Evolutionary conservation across 148 eudicot species (phyloP), one percentile per base, ranked within the genome.

Genomic region (Amaranthus hypochondriacus): DNA sequence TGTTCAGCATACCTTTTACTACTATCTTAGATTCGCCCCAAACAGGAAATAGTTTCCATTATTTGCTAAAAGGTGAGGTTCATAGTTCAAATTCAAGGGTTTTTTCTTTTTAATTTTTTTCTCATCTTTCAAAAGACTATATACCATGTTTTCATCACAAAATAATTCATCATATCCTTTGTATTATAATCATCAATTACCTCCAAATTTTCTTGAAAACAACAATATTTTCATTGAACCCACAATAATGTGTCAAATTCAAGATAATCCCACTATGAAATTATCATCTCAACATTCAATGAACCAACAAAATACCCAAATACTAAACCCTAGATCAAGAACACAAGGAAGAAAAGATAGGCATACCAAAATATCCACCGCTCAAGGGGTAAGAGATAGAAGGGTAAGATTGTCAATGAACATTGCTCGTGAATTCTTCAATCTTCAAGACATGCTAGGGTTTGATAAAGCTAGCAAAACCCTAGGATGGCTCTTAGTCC

Each of bases 401-500:
- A 80, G 88, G 81, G 82, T 85, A 51, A 77, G 88, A 65, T 72
- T 82, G 73, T 85, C 88, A 14, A 80, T 85, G 28, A 76, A 62
- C 49, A 78, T 82, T 43, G 81, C 88, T 39, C 57, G 82, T 44
- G 78, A 80, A 58, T 85, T 85, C 78, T 85, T 85, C 69, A 76
- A 70, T 44, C 85, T 85, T 69, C 88, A 85, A 73, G 88, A 85
- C 76, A 75, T 73, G 75, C 49, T 85, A 46, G 88, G 88, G 2
- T 85, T 80, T 65, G 88, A 85, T 58, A 85, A 77, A 69, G 84
- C 88, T 2, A 85, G 88, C 51, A 70, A 80, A 70, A 82, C 88
- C 69, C 79, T 85, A 18, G 79, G 81, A 67, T 85, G 88, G 88
- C 79, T 85, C 56, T 69, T 85, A 15, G 73, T 46, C 4, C 77